phyloP scores from a whole-genome alignment of 2,329 filamentous ascomycete species.

The Fusarium cicatricum region DNA sequence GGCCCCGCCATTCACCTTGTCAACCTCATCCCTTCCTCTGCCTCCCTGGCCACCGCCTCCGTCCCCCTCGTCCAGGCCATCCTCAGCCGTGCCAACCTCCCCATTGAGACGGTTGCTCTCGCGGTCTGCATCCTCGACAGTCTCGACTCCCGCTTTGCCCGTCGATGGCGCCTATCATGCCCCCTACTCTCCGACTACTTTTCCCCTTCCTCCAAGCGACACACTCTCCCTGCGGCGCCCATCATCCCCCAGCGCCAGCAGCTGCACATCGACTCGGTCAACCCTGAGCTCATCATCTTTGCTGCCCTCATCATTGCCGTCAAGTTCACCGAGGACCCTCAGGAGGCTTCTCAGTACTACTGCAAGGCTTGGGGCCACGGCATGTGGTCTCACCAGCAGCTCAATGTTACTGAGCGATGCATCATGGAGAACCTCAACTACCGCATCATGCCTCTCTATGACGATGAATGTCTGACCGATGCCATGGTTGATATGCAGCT shows the following conservation, averaged over 20 bases:
- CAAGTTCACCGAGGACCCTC: conserved; percentile 70
- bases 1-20: conserved; percentile 72
- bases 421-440: conserved; percentile 72
- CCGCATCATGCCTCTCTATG: conserved; percentile 67
- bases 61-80: conserved; percentile 67
- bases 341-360: conserved; percentile 63
- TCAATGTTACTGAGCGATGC: conserved; percentile 70
- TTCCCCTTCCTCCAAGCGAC: conserved; percentile 51
- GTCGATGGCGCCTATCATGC: conserved; percentile 67
- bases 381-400: conserved; percentile 67
- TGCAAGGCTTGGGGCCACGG: conserved; percentile 61
- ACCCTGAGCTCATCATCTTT: conserved; percentile 70
- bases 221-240: conserved; percentile 57
- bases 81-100: conserved; percentile 64
- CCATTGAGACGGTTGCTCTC: conserved; percentile 69
- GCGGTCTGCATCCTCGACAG: conserved; percentile 74
- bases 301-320: conserved; percentile 69
- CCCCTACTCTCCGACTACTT: conserved; percentile 53
- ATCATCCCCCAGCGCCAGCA: conserved; percentile 46
- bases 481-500: conserved; percentile 71
- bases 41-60: conserved; percentile 67
- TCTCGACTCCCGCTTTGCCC: conserved; percentile 68
- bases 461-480: conserved; percentile 63
- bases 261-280: conserved; percentile 67
- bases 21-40: conserved; percentile 70